Percentiles rank a stretch among this genome's conserved stretches.
These are phyloP conservation scores for Trichoderma asperelloides DNA, from an alignment of 495 filamentous ascomycete species.

Conservation along the genomic window DNA sequence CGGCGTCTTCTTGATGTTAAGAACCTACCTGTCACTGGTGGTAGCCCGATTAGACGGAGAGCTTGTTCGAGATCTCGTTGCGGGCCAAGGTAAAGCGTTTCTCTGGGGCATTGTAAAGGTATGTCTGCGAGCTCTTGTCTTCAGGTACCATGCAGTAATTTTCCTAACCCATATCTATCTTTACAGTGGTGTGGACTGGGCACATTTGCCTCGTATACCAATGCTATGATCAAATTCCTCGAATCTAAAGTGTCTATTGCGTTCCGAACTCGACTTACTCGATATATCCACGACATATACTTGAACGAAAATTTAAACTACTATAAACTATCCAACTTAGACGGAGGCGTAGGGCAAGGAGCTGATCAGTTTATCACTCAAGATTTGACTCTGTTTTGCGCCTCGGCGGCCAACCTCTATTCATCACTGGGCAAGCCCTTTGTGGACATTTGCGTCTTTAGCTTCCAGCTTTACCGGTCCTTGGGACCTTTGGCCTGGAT, in stretches of 20 bases:
- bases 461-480: constrained; percentile 89
- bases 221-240: constrained; percentile 96
- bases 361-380: constrained; percentile 98
- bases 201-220: constrained; percentile 78
- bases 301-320: constrained; percentile 90
- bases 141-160: not conserved
- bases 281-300: constrained; percentile 97
- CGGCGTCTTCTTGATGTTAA: constrained; percentile 74
- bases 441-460: constrained; percentile 93
- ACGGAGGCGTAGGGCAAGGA: constrained; percentile 84
- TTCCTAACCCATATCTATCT: not conserved
- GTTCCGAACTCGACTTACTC: constrained; percentile 89
- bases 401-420: constrained; percentile 84
- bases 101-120: constrained; percentile 78
- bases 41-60: constrained; percentile 92
- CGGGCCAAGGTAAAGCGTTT: constrained; percentile 83
- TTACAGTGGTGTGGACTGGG: constrained; percentile 47
- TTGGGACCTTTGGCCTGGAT: constrained; percentile 81
- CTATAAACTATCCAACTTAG: constrained; percentile 89
- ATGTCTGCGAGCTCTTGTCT: constrained; percentile 12
- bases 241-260: constrained; percentile 97
- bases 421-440: constrained; percentile 94
- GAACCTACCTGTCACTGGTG: constrained; percentile 90
- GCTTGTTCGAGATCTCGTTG: constrained; percentile 91
- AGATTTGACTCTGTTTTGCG: constrained; percentile 91